Base-by-base conservation (phyloP, 345 rosid species). In the Populus ilicifolia region DNA sequence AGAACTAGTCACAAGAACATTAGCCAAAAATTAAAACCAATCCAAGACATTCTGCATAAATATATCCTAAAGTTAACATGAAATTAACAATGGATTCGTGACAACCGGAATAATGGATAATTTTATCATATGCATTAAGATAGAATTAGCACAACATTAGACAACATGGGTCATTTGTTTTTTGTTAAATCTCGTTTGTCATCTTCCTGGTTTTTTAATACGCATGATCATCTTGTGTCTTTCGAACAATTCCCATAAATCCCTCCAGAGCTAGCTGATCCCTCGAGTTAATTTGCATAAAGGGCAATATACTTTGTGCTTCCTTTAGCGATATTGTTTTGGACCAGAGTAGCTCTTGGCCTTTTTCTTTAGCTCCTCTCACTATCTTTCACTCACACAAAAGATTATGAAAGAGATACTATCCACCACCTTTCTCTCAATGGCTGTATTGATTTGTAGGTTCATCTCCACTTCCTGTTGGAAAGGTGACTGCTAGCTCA, bases 401-500 rank as follows among this genome's bases (percentile, higher is more conserved):
- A 66, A 29, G 63, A 11, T 16, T 20, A 7, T 38, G 21, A 65
- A 41, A 18, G 10, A 8, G 54, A 72, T 21, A 61, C 48, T 13
- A 46, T 46, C 5, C 4, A 4, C 67, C 59, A 59, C 74, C 79
- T 79, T 80, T 72, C 43, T 77, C 25, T 77, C 43, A 62, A 78
- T 13, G 25, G 67, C 5, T 27, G 41, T 70, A 38, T 27, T 8
- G 41, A 5, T 5, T 38, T 77, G 77, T 17, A 70, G 74, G 72
- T 68, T 77, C 69, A 48, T 38, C 75, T 73, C 80, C 77, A 75
- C 74, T 82, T 76, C 25, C 54, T 67, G 9, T 74, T 79, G 35
- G 12, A 81, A 83, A 83, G 81, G 71, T 77, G 82, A 69, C 76
- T 75, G 83, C 83, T 78, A 18, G 63, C 82, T 83, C 80, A 81